These are phyloP conservation scores for Hysterangium stoloniferum DNA, from an alignment of 768 basidiomycete species.

Conservation along the genomic window DNA sequence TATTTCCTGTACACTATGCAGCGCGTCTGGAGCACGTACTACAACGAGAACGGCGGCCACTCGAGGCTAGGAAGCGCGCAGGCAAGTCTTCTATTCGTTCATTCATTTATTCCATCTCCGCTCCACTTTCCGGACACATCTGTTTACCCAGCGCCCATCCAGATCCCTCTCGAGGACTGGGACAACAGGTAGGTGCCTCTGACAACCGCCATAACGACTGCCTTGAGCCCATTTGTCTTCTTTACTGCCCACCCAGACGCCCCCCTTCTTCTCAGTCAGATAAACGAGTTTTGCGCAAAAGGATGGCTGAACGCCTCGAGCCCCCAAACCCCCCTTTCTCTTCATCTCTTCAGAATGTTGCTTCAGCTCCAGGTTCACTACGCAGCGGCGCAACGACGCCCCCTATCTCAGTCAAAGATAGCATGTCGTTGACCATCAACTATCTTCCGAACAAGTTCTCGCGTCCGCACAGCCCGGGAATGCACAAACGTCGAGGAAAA, in stretches of 20 bases:
- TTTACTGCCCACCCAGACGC: background rate
- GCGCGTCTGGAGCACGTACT: conserved; percentile 47
- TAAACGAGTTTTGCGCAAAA: background rate
- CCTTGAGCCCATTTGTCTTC: too few relatives aligned
- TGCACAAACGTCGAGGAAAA: conserved; percentile 6
- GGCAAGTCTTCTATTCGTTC: background rate
- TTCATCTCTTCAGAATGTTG: background rate
- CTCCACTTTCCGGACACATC: background rate
- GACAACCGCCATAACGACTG: background rate
- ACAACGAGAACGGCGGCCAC: conserved; percentile 22
- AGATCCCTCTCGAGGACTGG: background rate
- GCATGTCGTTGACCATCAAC: conserved; percentile 49
- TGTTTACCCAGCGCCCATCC: background rate
- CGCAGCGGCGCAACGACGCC: background rate
- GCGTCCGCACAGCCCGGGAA: conserved; percentile 17
- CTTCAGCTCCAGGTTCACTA: conserved; percentile 4
- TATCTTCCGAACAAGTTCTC: conserved; percentile 77
- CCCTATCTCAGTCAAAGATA: background rate
- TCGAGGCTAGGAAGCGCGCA: background rate
- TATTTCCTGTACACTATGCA: too few relatives aligned
- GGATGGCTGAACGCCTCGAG: background rate
- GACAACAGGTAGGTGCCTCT: background rate
- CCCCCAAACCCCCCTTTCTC: background rate
- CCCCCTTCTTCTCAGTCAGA: background rate
- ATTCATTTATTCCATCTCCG: background rate